Conservation (phyloP, 164 flowering plant genomes). For the Santalum album region DNA sequence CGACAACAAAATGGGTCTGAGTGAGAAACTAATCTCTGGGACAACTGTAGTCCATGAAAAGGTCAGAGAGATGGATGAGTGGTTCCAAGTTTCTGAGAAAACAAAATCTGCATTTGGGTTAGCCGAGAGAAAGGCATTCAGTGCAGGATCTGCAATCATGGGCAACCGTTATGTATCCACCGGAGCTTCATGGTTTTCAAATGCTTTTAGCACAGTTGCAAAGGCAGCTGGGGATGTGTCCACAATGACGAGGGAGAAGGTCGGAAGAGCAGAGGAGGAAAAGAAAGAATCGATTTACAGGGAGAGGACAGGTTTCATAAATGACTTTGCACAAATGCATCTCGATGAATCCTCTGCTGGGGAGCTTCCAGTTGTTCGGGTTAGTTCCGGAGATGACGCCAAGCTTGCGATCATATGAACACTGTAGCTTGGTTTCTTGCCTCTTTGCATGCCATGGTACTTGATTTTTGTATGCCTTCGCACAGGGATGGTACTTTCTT, state of each 20-base stretch:
- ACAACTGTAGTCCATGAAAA: slow-evolving; percentile 54
- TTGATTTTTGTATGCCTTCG: neutral
- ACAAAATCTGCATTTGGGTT: slow-evolving; percentile 52
- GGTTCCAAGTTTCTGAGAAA: slow-evolving; percentile 53
- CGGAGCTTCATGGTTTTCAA: slow-evolving; percentile 72
- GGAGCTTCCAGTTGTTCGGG: slow-evolving; percentile 28
- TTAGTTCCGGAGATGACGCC: slow-evolving; percentile 20
- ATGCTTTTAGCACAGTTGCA: slow-evolving; percentile 41
- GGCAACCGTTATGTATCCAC: slow-evolving; percentile 49
- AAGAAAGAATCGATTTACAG: slow-evolving; percentile 34
- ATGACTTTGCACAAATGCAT: slow-evolving; percentile 36
- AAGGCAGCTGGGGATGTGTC: slow-evolving; percentile 72
- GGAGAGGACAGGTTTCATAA: slow-evolving; percentile 32
- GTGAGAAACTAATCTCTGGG: slow-evolving; percentile 55
- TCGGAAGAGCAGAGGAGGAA: slow-evolving; percentile 66
- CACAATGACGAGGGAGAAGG: slow-evolving; percentile 58
- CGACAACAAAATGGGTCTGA: slow-evolving; percentile 53
- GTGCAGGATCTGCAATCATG: slow-evolving; percentile 62
- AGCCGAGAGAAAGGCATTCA: slow-evolving; percentile 65
- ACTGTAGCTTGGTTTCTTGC: neutral
- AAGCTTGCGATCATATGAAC: slow-evolving; percentile 28
- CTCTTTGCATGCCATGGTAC: too few species aligned
- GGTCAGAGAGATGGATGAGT: slow-evolving; percentile 57
- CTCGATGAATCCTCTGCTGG: slow-evolving; percentile 27
- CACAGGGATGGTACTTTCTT: too few species aligned